Conservation (phyloP, 1,284 basidiomycete species). For the Microbotryum silenes-acaulis region DNA sequence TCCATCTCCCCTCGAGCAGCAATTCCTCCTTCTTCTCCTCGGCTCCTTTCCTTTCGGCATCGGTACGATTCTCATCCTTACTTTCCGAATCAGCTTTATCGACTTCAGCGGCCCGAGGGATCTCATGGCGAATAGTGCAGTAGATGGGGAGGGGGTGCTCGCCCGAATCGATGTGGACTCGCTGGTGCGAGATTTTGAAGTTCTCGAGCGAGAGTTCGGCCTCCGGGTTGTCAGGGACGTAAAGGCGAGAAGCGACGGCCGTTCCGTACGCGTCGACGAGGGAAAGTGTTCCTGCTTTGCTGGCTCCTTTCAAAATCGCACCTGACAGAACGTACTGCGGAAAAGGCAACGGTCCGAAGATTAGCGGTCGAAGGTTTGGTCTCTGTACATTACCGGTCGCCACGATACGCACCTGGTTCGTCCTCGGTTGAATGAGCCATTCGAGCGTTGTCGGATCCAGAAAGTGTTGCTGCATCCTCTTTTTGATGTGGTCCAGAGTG, state of each 20-base stretch:
- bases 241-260: constrained; percentile 43
- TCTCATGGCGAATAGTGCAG: constrained; percentile 41
- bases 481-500: constrained; percentile 38
- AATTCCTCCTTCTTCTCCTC: constrained; percentile 15
- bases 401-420: constrained; percentile 41
- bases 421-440: constrained; percentile 41
- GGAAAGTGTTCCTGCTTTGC: constrained; percentile 39
- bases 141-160: constrained; percentile 44
- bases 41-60: constrained; percentile 21
- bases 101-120: constrained; percentile 36
- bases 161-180: constrained; percentile 40
- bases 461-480: constrained; percentile 43
- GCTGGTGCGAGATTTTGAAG: constrained; percentile 43
- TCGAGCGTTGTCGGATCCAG: constrained; percentile 43
- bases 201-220: constrained; percentile 38
- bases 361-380: neutral
- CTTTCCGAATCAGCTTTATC: constrained; percentile 28
- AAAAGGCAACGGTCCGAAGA: neutral
- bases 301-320: constrained; percentile 42
- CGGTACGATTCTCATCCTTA: constrained; percentile 29
- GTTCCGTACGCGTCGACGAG: constrained; percentile 46
- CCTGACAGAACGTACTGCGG: constrained; percentile 38
- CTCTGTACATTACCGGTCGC: constrained; percentile 39
- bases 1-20: constrained; percentile 35
- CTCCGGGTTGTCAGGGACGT: constrained; percentile 39